Conservation (phyloP, 2,329 filamentous ascomycete genomes). For the Stagonosporopsis cucurbitacearum region DNA sequence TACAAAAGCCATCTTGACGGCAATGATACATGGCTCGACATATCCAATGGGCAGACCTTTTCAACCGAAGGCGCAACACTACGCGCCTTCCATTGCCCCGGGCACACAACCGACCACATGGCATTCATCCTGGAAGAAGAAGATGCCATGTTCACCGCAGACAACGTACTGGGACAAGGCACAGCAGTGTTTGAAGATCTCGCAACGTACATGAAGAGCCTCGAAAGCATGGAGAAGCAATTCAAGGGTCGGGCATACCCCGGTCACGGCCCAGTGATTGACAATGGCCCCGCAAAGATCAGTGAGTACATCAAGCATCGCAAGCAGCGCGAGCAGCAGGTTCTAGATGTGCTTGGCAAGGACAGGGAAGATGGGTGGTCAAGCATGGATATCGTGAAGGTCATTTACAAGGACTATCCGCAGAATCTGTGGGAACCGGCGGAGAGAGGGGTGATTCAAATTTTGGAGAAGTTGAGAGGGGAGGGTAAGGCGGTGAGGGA, state of each 20-base stretch:
- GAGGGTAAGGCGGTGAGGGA: conserved; percentile 70
- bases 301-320: conserved; percentile 84
- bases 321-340: conserved; percentile 70
- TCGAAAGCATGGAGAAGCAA: conserved; percentile 71
- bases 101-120: conserved; percentile 85
- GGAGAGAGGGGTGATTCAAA: conserved; percentile 75
- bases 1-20: conserved; percentile 68
- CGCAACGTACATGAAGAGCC: conserved; percentile 68
- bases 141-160: conserved; percentile 84
- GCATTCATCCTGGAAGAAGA: conserved; percentile 77
- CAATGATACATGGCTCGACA: conserved; percentile 56
- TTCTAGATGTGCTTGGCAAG: conserved; percentile 46
- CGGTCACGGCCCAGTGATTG: conserved; percentile 81
- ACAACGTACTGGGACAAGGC: conserved; percentile 87
- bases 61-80: conserved; percentile 68
- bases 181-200: conserved; percentile 86
- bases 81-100: conserved; percentile 70
- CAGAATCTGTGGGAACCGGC: conserved; percentile 78
- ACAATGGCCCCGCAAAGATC: conserved; percentile 74
- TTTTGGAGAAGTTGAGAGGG: conserved; percentile 76
- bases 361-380: conserved; percentile 61
- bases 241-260: conserved; percentile 80
- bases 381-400: conserved; percentile 81
- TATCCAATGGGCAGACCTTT: conserved; percentile 65
- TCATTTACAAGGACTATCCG: conserved; percentile 82